A percentile compares a stretch with the other conserved stretches of the same genome.
phyloP scores from a whole-genome alignment of 139 green algal genomes.

The Pseudopediastrum boryanum region DNA sequence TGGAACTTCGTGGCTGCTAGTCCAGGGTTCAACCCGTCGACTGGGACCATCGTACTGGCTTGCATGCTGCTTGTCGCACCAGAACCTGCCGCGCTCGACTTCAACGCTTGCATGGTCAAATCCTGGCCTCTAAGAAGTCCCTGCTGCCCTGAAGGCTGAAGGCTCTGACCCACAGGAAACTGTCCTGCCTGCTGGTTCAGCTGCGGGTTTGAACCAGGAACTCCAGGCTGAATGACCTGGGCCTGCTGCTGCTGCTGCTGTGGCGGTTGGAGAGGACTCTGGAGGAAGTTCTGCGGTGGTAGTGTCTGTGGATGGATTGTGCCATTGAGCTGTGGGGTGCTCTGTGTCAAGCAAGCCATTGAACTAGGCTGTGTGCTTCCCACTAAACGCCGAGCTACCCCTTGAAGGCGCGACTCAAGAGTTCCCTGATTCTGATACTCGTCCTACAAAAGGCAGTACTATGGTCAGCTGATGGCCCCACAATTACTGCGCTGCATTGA shows the following conservation, averaged over 20 bases:
- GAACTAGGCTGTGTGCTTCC: conserved; percentile 4
- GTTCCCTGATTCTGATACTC: conserved; percentile 83
- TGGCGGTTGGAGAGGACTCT: not conserved
- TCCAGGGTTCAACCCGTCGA: conserved; percentile 1
- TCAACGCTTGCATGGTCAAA: not conserved
- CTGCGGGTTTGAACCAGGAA: conserved; percentile 3
- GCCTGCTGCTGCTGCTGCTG: conserved; percentile 30
- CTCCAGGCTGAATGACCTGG: conserved; percentile 1
- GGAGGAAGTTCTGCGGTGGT: conserved; percentile 30
- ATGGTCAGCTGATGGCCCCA: not conserved
- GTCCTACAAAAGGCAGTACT: conserved; percentile 59
- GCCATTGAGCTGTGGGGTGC: conserved; percentile 1
- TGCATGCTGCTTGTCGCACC: not conserved
- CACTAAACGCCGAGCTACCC: conserved; percentile 74
- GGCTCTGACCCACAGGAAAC: conserved; percentile 15
- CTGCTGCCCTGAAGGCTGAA: conserved; percentile 12
- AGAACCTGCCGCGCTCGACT: not conserved
- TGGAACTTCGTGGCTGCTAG: conserved; percentile 8
- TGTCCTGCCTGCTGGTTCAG: conserved; percentile 6
- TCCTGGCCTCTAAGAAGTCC: not conserved
- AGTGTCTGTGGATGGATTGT: conserved; percentile 2
- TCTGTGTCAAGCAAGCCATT: not conserved
- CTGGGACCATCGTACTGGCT: conserved; percentile 27
- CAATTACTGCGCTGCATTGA: not conserved
- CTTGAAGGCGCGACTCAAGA: conserved; percentile 85